A percentile compares a stretch with the other conserved stretches of the same genome.
phyloP scores from a whole-genome alignment of 176 grass and related monocot genomes.

The Alopecurus myosuroides region DNA sequence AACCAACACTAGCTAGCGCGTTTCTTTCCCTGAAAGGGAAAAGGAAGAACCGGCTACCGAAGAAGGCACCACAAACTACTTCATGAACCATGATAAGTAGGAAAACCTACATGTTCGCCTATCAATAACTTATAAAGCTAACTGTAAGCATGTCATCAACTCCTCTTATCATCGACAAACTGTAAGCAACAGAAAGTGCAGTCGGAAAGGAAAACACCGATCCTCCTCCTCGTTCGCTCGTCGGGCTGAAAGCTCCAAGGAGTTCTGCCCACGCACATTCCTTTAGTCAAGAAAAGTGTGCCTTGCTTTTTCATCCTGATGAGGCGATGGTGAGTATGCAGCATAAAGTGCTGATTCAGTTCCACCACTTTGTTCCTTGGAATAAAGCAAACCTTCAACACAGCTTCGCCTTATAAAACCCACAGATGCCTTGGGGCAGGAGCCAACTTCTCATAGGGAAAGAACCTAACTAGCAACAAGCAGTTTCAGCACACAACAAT shows the following conservation, averaged over 20 bases:
- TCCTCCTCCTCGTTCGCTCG: slow-evolving; percentile 18
- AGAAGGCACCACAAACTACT: slow-evolving; percentile 3
- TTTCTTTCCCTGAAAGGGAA: slow-evolving; percentile 12
- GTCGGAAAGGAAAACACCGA: slow-evolving; percentile 14
- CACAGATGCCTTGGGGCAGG: slow-evolving; percentile 15
- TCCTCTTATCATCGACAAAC: slow-evolving; percentile 6
- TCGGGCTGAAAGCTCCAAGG: slow-evolving; percentile 22
- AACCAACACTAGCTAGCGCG: neutral
- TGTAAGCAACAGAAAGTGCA: slow-evolving; percentile 26
- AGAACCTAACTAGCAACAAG: slow-evolving; percentile 12
- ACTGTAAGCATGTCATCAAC: slow-evolving; percentile 13
- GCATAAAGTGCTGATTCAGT: slow-evolving; percentile 39
- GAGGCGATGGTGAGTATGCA: slow-evolving; percentile 49
- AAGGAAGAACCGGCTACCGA: neutral
- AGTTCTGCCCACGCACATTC: slow-evolving; percentile 22
- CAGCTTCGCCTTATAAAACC: slow-evolving; percentile 39
- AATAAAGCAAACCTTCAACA: slow-evolving; percentile 38
- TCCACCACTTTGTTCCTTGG: slow-evolving; percentile 41
- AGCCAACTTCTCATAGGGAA: slow-evolving; percentile 27
- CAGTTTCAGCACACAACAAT: slow-evolving; percentile 27
- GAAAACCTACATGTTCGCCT: slow-evolving; percentile 25
- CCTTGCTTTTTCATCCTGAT: slow-evolving; percentile 36
- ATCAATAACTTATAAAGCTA: slow-evolving; percentile 29
- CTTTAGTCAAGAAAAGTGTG: slow-evolving; percentile 27
- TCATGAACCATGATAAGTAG: slow-evolving; percentile 1